Conservation (phyloP, 192 early-diverging fungal species). For the Helicostylum pulchrum region DNA sequence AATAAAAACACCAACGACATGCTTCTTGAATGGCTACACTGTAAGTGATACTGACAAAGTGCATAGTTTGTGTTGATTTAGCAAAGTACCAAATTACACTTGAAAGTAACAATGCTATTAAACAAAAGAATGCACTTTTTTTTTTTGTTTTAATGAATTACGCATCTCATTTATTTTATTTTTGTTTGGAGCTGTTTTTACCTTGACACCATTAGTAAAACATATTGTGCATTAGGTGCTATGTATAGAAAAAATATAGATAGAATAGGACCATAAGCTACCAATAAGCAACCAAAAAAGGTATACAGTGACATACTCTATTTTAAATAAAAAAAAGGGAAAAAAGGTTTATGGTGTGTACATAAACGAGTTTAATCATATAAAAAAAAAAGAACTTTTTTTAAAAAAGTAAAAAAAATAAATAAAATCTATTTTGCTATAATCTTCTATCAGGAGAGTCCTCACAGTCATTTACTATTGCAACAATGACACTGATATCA, state of each 20-base stretch:
- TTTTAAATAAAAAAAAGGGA: background rate
- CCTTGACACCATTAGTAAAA: constrained; percentile 72
- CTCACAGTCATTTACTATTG: constrained; percentile 59
- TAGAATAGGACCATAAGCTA: constrained; percentile 71
- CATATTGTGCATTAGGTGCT: constrained; percentile 64
- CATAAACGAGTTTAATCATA: background rate
- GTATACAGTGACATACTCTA: constrained; percentile 55
- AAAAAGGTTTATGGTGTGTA: background rate
- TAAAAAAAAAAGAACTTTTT: too few species aligned
- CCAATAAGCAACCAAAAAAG: constrained; percentile 72
- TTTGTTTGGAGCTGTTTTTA: constrained; percentile 24
- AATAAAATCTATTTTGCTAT: background rate
- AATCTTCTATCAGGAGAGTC: constrained; percentile 14
- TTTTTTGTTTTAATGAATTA: too few species aligned
- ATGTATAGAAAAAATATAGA: constrained; percentile 70
- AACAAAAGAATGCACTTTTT: constrained; percentile 78
- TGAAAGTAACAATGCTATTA: constrained; percentile 67
- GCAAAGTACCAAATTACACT: constrained; percentile 71
- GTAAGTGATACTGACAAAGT: constrained; percentile 53
- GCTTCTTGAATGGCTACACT: constrained; percentile 65
- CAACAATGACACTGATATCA: constrained; percentile 90
- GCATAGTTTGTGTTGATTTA: constrained; percentile 35
- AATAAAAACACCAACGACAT: constrained; percentile 63
- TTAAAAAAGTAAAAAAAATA: too few species aligned
- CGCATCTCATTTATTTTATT: background rate